Percentiles rank a stretch among this genome's conserved stretches.
These are phyloP conservation scores for Rhizophora apiculata DNA, from an alignment of 345 rosid genomes.

Conservation along the genomic window DNA sequence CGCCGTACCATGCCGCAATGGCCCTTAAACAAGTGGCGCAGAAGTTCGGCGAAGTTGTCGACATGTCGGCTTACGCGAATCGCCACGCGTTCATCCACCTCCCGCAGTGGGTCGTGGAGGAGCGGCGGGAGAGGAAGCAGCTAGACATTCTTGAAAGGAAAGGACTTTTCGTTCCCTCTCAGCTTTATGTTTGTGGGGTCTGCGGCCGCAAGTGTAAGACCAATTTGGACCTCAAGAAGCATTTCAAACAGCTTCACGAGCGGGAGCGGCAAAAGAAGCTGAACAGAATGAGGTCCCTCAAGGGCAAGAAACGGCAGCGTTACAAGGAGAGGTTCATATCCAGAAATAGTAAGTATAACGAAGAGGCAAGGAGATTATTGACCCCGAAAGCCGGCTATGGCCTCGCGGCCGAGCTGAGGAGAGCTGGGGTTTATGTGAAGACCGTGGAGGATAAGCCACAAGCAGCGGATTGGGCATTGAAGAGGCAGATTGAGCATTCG, in stretches of 20 bases:
- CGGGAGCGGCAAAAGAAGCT: slow-evolving; percentile 83
- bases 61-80: slow-evolving; percentile 2
- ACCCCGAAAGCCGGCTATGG: slow-evolving; percentile 75
- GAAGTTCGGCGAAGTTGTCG: slow-evolving; percentile 11
- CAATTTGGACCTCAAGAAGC: slow-evolving; percentile 73
- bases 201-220: slow-evolving; percentile 87
- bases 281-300: slow-evolving; percentile 69
- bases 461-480: slow-evolving; percentile 96
- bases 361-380: slow-evolving; percentile 60
- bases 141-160: slow-evolving; percentile 66
- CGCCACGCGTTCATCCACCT: slow-evolving; percentile 7
- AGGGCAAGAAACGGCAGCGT: slow-evolving; percentile 76
- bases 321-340: slow-evolving; percentile 62
- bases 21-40: slow-evolving; percentile 57
- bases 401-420: slow-evolving; percentile 60
- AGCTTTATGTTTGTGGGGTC: slow-evolving; percentile 63
- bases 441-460: slow-evolving; percentile 93
- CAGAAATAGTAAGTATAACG: slow-evolving; percentile 75
- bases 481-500: slow-evolving; percentile 86
- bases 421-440: slow-evolving; percentile 81
- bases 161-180: slow-evolving; percentile 35
- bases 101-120: slow-evolving; percentile 4
- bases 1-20: slow-evolving; percentile 69
- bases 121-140: slow-evolving; percentile 1
- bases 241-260: slow-evolving; percentile 86